phyloP scores from a whole-genome alignment of 805 yeast genomes.

The Candida cerambycidarum region DNA sequence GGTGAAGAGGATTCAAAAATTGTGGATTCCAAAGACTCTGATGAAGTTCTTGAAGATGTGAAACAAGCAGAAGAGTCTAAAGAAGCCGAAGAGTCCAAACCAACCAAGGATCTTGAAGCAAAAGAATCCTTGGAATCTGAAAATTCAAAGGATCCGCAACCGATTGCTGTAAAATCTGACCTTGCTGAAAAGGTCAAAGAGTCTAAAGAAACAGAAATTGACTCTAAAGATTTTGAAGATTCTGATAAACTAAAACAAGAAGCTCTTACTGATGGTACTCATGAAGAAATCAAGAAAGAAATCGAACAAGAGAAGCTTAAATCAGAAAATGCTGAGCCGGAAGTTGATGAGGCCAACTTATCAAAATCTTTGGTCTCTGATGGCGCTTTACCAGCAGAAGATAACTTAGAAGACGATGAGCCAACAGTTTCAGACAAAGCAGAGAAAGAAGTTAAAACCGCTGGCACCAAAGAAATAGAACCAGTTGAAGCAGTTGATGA shows the following conservation, averaged over 20 bases:
- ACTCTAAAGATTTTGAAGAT: neutral
- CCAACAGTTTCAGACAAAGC: conserved; percentile 9
- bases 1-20: too few species aligned
- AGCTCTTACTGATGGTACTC: neutral
- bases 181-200: too few species aligned
- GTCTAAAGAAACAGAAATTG: neutral
- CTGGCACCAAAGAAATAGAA: neutral
- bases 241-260: too few species aligned
- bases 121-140: too few species aligned
- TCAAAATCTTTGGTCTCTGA: conserved; percentile 3
- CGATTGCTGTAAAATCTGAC: too few species aligned
- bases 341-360: conserved; percentile 8
- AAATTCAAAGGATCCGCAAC: too few species aligned
- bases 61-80: neutral
- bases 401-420: conserved; percentile 7
- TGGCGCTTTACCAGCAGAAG: conserved; percentile 10
- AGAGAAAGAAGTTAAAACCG: conserved; percentile 12
- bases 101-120: neutral
- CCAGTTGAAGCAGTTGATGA: neutral
- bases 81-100: neutral
- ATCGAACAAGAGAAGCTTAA: conserved; percentile 10
- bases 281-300: conserved; percentile 8
- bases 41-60: conserved; percentile 1
- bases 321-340: conserved; percentile 9
- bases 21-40: too few species aligned